phyloP scores from a whole-genome alignment of 192 early-diverging fungal genomes.

The Jimgerdemannia lactiflua region DNA sequence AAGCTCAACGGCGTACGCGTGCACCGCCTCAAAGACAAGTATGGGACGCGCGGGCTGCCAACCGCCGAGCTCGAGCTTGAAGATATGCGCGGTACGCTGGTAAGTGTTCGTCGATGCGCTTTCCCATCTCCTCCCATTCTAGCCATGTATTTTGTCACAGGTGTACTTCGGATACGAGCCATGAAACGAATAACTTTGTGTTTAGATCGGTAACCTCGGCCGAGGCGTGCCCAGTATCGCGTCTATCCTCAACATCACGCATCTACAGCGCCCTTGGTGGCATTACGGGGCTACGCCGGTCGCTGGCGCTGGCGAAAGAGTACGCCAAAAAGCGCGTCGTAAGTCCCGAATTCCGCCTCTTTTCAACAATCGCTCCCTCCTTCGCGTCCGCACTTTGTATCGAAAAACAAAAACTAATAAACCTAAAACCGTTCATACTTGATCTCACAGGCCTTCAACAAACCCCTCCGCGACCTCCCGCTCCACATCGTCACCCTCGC shows the following conservation, averaged over 20 bases:
- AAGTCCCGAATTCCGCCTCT: slow-evolving; percentile 1
- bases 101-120: neutral
- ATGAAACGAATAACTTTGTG: too few relatives aligned
- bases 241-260: slow-evolving; percentile 70
- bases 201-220: slow-evolving; percentile 40
- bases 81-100: slow-evolving; percentile 44
- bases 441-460: slow-evolving; percentile 42
- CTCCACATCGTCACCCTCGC: slow-evolving; percentile 60
- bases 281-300: slow-evolving; percentile 37
- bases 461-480: slow-evolving; percentile 47
- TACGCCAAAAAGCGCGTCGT: slow-evolving; percentile 59
- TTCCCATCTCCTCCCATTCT: too few relatives aligned
- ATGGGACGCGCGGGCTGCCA: slow-evolving; percentile 65
- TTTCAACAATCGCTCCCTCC: neutral
- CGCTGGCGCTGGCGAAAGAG: slow-evolving; percentile 50
- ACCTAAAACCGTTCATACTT: neutral
- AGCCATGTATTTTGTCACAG: too few relatives aligned
- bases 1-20: slow-evolving; percentile 61
- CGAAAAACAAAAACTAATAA: too few relatives aligned
- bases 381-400: neutral
- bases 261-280: slow-evolving; percentile 52
- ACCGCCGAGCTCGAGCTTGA: slow-evolving; percentile 68
- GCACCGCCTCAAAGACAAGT: slow-evolving; percentile 69
- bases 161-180: too few relatives aligned
- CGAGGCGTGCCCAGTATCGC: slow-evolving; percentile 62